Evolutionary conservation across 1,139 yeast genomes (phyloP).

Genomic region (Casaregolazyma suthepensis): DNA sequence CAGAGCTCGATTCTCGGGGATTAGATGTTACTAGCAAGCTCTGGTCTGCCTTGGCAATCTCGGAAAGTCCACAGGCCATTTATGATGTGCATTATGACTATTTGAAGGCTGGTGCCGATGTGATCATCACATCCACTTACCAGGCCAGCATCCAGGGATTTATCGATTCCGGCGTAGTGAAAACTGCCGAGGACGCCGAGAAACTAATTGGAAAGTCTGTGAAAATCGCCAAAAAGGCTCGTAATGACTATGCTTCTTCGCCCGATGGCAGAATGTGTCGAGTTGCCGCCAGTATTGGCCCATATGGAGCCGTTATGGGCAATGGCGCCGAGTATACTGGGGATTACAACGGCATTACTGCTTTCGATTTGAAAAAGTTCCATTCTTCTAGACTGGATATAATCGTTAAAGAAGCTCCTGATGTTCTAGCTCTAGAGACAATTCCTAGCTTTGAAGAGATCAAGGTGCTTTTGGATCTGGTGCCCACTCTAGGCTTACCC

Average conservation of each 20-base stretch:
- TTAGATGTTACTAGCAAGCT: constrained; percentile 38
- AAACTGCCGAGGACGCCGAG: constrained; percentile 28
- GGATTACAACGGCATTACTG: constrained; percentile 37
- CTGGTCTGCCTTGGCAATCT: constrained; percentile 58
- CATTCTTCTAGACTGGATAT: constrained; percentile 45
- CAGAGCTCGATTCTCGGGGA: constrained; percentile 37
- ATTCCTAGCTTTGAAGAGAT: constrained; percentile 53
- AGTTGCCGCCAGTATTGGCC: constrained; percentile 65
- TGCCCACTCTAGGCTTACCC: constrained; percentile 19
- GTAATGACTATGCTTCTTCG: constrained; percentile 8
- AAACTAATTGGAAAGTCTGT: constrained; percentile 30
- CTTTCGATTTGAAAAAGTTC: constrained; percentile 37
- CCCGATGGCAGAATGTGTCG: neutral
- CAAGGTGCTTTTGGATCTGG: constrained; percentile 28
- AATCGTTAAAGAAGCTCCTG: constrained; percentile 40
- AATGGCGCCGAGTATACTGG: constrained; percentile 70
- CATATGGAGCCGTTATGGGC: constrained; percentile 61
- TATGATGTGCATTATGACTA: constrained; percentile 47
- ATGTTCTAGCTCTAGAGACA: constrained; percentile 58
- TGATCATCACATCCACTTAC: constrained; percentile 55
- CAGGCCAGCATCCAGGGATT: constrained; percentile 49
- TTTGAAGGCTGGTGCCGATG: constrained; percentile 49
- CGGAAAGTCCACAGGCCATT: constrained; percentile 44
- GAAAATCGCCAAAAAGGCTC: constrained; percentile 31
- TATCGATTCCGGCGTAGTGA: constrained; percentile 28